phyloP scores from a whole-genome alignment of 768 basidiomycete genomes.

The Agaricus sinodeliciosus region DNA sequence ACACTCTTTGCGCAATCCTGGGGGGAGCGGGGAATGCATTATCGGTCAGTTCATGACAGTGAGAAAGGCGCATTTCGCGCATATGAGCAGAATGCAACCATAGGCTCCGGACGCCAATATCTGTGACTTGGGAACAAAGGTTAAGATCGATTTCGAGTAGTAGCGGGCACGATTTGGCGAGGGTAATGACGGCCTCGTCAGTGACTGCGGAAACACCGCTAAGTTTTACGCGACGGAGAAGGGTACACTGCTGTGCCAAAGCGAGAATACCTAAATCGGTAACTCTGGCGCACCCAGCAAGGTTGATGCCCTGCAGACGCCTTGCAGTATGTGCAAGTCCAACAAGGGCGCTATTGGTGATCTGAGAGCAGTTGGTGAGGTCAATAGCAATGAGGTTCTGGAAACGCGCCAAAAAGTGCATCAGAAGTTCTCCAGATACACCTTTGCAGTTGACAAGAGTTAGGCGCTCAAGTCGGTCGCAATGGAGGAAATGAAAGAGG shows the following conservation, averaged over 20 bases:
- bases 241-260: constrained; percentile 66
- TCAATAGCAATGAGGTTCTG: constrained; percentile 83
- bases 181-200: constrained; percentile 64
- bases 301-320: constrained; percentile 87
- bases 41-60: constrained; percentile 74
- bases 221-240: constrained; percentile 87
- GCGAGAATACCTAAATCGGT: constrained; percentile 74
- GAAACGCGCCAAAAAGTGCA: constrained; percentile 59
- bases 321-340: constrained; percentile 64
- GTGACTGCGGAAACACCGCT: constrained; percentile 72
- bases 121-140: constrained; percentile 71
- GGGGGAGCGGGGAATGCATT: constrained; percentile 77
- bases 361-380: constrained; percentile 63
- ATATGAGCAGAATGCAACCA: constrained; percentile 78
- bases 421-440: constrained; percentile 59
- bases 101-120: constrained; percentile 72
- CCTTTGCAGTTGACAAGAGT: constrained; percentile 76
- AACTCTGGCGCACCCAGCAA: constrained; percentile 75
- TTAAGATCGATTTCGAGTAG: constrained; percentile 94
- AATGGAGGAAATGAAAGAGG: constrained; percentile 63
- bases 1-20: constrained; percentile 30
- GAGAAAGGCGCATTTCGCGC: constrained; percentile 85
- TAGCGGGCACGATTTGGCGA: constrained; percentile 75
- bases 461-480: constrained; percentile 80
- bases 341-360: constrained; percentile 65